A percentile compares a stretch with the other conserved stretches of the same genome.
Conservation (phyloP, 2,329 filamentous ascomycete genomes). For the Lasiodiplodia sp. region DNA sequence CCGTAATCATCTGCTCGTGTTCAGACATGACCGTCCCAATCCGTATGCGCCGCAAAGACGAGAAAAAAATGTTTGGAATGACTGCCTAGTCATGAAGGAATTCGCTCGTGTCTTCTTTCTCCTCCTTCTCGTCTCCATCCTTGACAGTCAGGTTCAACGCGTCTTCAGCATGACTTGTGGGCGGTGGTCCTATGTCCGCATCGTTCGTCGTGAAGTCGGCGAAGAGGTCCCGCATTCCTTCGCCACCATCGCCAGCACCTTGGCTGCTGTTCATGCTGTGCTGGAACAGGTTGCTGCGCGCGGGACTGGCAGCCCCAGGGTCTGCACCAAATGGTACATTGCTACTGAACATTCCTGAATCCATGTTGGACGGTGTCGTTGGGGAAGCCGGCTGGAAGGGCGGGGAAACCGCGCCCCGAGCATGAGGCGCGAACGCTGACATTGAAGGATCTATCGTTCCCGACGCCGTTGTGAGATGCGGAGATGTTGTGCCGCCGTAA, state of each 20-base stretch:
- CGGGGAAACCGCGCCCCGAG: conserved; percentile 13
- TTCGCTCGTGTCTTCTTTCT: conserved; percentile 22
- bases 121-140: conserved; percentile 34
- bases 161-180: conserved; percentile 45
- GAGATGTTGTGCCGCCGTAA: conserved; percentile 17
- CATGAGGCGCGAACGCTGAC: conserved; percentile 25
- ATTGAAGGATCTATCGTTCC: conserved; percentile 17
- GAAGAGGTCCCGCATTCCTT: conserved; percentile 27
- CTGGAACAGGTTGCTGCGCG: conserved; percentile 45
- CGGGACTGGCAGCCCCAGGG: conserved; percentile 40
- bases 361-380: conserved; percentile 34
- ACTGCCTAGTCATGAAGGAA: conserved; percentile 20
- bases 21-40: conserved; percentile 9
- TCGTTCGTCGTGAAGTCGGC: conserved; percentile 30
- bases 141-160: conserved; percentile 46
- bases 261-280: conserved; percentile 43
- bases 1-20: neutral
- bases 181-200: conserved; percentile 26
- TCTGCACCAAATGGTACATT: conserved; percentile 33
- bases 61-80: conserved; percentile 2
- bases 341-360: conserved; percentile 47
- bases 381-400: conserved; percentile 25
- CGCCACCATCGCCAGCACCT: conserved; percentile 28
- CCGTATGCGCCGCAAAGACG: conserved; percentile 26
- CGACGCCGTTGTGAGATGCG: conserved; percentile 8